Evolutionary conservation across 2,329 filamentous ascomycete species (phyloP).

Genomic region (Fonsecaea pugnacius): DNA sequence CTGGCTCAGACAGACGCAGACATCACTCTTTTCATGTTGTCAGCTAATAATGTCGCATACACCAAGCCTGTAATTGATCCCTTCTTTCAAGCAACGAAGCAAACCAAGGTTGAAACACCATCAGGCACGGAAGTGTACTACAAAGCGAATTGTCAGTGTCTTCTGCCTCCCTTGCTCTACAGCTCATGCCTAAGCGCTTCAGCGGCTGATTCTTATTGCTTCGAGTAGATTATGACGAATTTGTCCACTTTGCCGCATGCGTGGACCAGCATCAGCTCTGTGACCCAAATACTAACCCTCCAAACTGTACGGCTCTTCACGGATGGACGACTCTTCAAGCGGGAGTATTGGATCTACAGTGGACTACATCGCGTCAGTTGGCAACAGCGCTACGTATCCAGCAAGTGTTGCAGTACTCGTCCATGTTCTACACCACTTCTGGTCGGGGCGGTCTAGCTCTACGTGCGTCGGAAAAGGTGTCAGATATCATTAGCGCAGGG

Average conservation of each 20-base stretch:
- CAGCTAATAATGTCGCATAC: neutral
- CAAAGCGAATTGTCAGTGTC: neutral
- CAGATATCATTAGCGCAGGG: conserved; percentile 27
- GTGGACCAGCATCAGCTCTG: conserved; percentile 44
- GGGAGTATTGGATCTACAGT: conserved; percentile 8
- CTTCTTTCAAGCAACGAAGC: neutral
- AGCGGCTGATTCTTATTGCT: neutral
- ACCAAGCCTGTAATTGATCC: neutral
- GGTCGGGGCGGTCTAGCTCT: conserved; percentile 28
- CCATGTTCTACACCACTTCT: conserved; percentile 22
- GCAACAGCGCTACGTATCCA: conserved; percentile 17
- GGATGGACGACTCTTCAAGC: conserved; percentile 26
- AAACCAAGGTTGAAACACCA: neutral
- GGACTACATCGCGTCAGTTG: neutral
- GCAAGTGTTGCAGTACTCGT: conserved; percentile 1
- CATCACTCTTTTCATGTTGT: neutral
- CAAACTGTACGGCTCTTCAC: conserved; percentile 35
- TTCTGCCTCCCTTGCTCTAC: neutral
- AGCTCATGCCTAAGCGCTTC: neutral
- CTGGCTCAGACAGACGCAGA: neutral
- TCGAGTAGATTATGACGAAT: conserved; percentile 31
- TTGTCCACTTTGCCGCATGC: conserved; percentile 40
- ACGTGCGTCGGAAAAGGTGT: conserved; percentile 22
- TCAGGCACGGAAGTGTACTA: neutral
- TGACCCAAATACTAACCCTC: conserved; percentile 18